Evolutionary conservation across 768 basidiomycete species (phyloP).

Genomic region (Termitomyces sp.): DNA sequence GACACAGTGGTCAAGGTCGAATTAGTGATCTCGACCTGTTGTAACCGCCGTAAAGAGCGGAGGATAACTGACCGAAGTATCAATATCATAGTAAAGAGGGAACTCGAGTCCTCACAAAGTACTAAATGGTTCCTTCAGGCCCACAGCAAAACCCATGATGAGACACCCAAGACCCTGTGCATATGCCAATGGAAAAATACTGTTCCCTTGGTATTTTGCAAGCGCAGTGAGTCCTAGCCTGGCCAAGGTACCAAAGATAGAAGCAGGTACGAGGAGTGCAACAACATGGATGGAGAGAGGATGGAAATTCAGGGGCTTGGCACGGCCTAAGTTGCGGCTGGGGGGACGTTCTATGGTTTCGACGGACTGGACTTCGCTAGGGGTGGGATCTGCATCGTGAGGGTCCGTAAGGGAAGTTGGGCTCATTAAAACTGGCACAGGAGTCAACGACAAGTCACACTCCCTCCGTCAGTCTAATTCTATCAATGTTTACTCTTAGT

Average conservation of each 20-base stretch:
- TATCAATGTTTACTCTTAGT: constrained; percentile 2
- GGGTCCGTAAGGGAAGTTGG: constrained; percentile 2
- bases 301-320: constrained; percentile 28
- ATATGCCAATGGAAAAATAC: constrained; percentile 82
- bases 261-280: constrained; percentile 69
- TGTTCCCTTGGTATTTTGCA: constrained; percentile 63
- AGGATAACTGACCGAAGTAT: constrained; percentile 56
- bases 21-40: constrained; percentile 49
- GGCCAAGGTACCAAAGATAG: constrained; percentile 82
- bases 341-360: constrained; percentile 34
- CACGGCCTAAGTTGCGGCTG: constrained; percentile 22
- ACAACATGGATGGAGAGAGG: constrained; percentile 64
- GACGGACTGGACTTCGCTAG: constrained; percentile 16
- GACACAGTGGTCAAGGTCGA: neutral
- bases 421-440: neutral
- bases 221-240: constrained; percentile 77
- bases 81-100: neutral
- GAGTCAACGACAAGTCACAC: neutral
- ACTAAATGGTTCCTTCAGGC: constrained; percentile 66
- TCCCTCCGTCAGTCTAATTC: constrained; percentile 3
- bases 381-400: constrained; percentile 4
- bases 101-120: constrained; percentile 51
- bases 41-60: constrained; percentile 86
- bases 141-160: constrained; percentile 80
- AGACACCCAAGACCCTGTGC: constrained; percentile 85